Evolutionary conservation across 257 asterid species (phyloP), one percentile per base, ranked within the genome.

Genomic region (Solanum peruvianum): DNA sequence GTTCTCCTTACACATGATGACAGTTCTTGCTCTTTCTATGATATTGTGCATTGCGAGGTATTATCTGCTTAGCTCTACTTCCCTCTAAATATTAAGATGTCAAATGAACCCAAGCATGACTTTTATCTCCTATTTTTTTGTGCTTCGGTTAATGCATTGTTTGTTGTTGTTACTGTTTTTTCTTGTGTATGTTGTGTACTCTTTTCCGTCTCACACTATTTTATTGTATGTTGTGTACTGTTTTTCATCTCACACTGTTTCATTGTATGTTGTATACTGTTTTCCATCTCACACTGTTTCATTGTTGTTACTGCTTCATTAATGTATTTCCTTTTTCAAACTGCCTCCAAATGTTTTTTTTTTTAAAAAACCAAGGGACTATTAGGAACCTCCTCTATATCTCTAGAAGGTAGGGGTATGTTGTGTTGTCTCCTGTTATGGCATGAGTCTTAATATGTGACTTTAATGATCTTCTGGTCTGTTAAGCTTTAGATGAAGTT

Each of bases 11-110:
- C 94, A 76, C 98, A 94, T 73, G 93, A 90, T 81, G 98, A 95
- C 89, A 95, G 98, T 29, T 94, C 95, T 5, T 96, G 99, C 87
- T 92, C 98, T 49, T 95, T 92, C 90, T 91, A 95, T 35, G 99
- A 96, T 82, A 91, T 96, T 83, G 90, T 91, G 72, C 95, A 96
- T 81, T 90, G 90, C 58, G 99, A 95, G 98, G 99, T 95, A 88
- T 78, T 31, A 81, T 31, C 69, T 81, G 7, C 29, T n/a, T 49
- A 18, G 29, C 69, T 81, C 52, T 21, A 20, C 45, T 11, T 49
- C 20, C 33, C 41, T 78, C 66, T 27, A 16, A 78, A 45, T 78
- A 78, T 45, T 14, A 45, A 15, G 66, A 45, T 78, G 84, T 78
- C 16, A 78, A 45, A 45, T 78, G n/a, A 7, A 27, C 41, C 84